Percentiles rank a stretch among this genome's conserved stretches.
phyloP scores from a whole-genome alignment of 2,329 filamentous ascomycete genomes.

The Exophiala viscosa region DNA sequence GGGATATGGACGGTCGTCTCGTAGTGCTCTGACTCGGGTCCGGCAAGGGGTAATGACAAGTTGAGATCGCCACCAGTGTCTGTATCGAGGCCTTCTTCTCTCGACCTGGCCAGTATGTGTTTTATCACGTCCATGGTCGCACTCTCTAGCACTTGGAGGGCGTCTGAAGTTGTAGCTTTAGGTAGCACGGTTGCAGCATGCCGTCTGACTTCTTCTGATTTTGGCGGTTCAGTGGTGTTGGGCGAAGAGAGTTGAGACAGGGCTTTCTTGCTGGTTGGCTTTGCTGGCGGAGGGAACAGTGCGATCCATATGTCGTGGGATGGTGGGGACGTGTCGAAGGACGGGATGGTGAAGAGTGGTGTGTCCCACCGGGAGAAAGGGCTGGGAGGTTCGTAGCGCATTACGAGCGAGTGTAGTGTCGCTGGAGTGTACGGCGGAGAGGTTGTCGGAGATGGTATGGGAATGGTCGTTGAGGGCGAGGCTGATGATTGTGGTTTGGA shows the following conservation, averaged over 20 bases:
- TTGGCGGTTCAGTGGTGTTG: conserved; percentile 9
- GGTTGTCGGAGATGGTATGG: conserved; percentile 28
- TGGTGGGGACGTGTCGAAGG: conserved; percentile 54
- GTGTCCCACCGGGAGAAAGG: conserved; percentile 64
- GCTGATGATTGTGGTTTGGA: not conserved
- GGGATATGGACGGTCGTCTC: conserved; percentile 20
- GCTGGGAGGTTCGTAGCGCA: conserved; percentile 65
- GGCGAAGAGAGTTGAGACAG: conserved; percentile 9
- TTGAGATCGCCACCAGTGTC: conserved; percentile 18
- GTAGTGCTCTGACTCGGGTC: not conserved
- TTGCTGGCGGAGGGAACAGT: conserved; percentile 33
- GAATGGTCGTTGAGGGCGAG: conserved; percentile 3
- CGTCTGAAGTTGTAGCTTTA: conserved; percentile 37
- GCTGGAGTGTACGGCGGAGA: conserved; percentile 48
- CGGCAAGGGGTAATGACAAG: conserved; percentile 15
- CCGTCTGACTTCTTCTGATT: conserved; percentile 32
- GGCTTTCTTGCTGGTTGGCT: conserved; percentile 26
- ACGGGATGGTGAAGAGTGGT: conserved; percentile 60
- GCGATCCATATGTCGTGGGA: conserved; percentile 60
- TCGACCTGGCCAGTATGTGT: conserved; percentile 18
- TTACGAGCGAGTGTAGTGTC: conserved; percentile 61
- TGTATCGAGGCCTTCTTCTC: conserved; percentile 2
- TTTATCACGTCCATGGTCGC: conserved; percentile 26
- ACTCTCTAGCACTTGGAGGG: conserved; percentile 41
- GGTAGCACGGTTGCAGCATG: conserved; percentile 45